A percentile compares a stretch with the other conserved stretches of the same genome.
phyloP scores from a whole-genome alignment of 768 basidiomycete genomes.

The Nidula microcarpa region DNA sequence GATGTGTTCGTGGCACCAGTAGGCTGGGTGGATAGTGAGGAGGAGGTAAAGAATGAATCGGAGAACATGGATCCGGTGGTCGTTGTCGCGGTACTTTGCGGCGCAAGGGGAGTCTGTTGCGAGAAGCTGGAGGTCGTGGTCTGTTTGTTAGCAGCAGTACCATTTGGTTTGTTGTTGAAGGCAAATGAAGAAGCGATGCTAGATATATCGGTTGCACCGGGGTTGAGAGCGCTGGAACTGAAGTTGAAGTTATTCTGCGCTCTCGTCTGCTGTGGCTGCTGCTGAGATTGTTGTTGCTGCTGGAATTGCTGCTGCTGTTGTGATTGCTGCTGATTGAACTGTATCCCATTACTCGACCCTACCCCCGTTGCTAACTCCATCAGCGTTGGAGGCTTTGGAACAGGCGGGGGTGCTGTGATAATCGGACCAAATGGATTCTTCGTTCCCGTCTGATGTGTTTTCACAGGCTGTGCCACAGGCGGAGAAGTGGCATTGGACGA shows the following conservation, averaged over 20 bases:
- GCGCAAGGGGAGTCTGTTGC: constrained; percentile 15
- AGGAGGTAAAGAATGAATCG: constrained; percentile 42
- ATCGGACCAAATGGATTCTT: constrained; percentile 92
- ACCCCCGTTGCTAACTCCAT: constrained; percentile 70
- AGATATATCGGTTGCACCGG: constrained; percentile 55
- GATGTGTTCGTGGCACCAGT: constrained; percentile 36
- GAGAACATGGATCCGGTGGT: constrained; percentile 42
- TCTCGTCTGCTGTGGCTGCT: constrained; percentile 11
- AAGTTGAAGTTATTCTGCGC: constrained; percentile 34
- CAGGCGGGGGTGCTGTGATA: constrained; percentile 53
- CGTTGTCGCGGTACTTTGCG: constrained; percentile 28
- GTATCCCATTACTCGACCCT: constrained; percentile 3
- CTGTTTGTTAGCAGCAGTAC: constrained; percentile 9
- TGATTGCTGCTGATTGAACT: constrained; percentile 20
- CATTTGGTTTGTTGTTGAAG: constrained; percentile 29
- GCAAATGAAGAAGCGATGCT: constrained; percentile 75
- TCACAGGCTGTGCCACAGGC: constrained; percentile 59
- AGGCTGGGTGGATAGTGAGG: constrained; percentile 46
- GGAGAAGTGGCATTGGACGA: constrained; percentile 30
- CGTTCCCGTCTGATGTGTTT: constrained; percentile 89
- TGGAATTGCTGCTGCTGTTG: constrained; percentile 15
- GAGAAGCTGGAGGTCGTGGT: constrained; percentile 5
- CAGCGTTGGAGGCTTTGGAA: constrained; percentile 77
- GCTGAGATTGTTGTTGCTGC: constrained; percentile 11
- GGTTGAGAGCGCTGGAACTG: constrained; percentile 32